These are phyloP conservation scores for Piedraia hortae DNA, from an alignment of 2,329 filamentous ascomycete species.

Conservation along the genomic window DNA sequence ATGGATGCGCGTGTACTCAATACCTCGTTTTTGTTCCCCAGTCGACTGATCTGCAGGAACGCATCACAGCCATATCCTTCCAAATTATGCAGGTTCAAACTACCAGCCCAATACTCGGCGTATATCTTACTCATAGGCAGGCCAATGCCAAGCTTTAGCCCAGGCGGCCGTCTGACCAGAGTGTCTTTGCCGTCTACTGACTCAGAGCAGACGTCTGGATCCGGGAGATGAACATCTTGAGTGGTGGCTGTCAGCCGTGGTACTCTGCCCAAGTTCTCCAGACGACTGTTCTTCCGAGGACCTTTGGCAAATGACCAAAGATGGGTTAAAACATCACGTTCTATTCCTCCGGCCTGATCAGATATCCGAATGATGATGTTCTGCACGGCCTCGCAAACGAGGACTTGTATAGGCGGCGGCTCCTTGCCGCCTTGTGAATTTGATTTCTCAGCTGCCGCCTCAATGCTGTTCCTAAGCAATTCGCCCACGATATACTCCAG, in stretches of 20 bases:
- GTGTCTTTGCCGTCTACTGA: constrained; percentile 21
- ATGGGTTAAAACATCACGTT: constrained; percentile 58
- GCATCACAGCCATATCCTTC: constrained; percentile 92
- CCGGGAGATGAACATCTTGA: constrained; percentile 27
- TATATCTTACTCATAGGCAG: constrained; percentile 83
- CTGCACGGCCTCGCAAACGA: constrained; percentile 78
- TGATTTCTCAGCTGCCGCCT: constrained; percentile 61
- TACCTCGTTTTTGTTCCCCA: constrained; percentile 96
- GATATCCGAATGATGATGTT: constrained; percentile 93
- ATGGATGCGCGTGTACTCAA: constrained; percentile 32
- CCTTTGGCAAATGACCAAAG: constrained; percentile 96
- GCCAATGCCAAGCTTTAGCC: constrained; percentile 74
- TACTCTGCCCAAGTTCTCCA: constrained; percentile 67
- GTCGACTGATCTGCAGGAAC: constrained; percentile 82
- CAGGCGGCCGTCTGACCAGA: constrained; percentile 57
- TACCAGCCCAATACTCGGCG: constrained; percentile 94
- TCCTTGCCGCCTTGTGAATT: background rate
- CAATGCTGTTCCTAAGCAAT: constrained; percentile 77
- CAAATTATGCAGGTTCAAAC: constrained; percentile 65
- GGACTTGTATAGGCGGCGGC: constrained; percentile 69
- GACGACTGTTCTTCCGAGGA: constrained; percentile 43
- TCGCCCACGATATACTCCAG: constrained; percentile 95
- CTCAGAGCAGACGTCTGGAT: constrained; percentile 4
- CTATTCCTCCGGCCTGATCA: constrained; percentile 80
- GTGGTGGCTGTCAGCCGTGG: constrained; percentile 81